Conservation (phyloP, 2,329 filamentous ascomycete genomes). For the Fusarium cyanostomum region DNA sequence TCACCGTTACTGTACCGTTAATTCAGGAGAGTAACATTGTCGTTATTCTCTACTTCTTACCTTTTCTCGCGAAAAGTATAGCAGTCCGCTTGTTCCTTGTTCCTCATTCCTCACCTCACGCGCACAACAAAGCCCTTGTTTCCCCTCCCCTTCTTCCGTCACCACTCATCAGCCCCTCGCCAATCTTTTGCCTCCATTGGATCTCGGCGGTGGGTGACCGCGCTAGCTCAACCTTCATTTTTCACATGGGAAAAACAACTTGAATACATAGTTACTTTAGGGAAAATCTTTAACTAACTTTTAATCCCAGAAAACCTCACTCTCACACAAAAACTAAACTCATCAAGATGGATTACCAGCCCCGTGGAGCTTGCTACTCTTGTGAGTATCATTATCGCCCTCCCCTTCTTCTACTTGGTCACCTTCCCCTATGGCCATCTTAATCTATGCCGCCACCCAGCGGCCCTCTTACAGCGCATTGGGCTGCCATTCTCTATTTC, state of each 20-base stretch:
- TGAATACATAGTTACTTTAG: background rate
- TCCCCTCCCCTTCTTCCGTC: constrained; percentile 26
- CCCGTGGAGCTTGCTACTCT: constrained; percentile 61
- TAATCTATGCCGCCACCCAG: background rate
- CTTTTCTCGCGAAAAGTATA: constrained; percentile 7
- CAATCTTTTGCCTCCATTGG: constrained; percentile 43
- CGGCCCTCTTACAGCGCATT: background rate
- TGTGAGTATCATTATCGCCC: constrained; percentile 51
- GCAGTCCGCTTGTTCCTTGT: constrained; percentile 6
- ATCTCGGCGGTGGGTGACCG: constrained; percentile 32
- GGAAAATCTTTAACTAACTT: constrained; percentile 24
- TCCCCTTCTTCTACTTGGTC: background rate
- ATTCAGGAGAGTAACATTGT: background rate
- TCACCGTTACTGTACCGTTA: constrained; percentile 1
- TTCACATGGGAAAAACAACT: constrained; percentile 11
- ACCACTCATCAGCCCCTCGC: constrained; percentile 36
- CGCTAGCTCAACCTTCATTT: constrained; percentile 23
- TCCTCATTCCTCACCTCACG: background rate
- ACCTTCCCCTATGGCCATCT: background rate
- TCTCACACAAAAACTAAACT: constrained; percentile 17
- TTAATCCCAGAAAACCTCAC: constrained; percentile 19
- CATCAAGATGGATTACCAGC: constrained; percentile 54
- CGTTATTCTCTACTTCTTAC: background rate
- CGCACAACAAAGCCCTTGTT: constrained; percentile 5
- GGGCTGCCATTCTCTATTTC: background rate